Percentiles rank a stretch among this genome's conserved stretches.
phyloP scores from a whole-genome alignment of 371 early-diverging fungal species.

The Mucor circinelloides region DNA sequence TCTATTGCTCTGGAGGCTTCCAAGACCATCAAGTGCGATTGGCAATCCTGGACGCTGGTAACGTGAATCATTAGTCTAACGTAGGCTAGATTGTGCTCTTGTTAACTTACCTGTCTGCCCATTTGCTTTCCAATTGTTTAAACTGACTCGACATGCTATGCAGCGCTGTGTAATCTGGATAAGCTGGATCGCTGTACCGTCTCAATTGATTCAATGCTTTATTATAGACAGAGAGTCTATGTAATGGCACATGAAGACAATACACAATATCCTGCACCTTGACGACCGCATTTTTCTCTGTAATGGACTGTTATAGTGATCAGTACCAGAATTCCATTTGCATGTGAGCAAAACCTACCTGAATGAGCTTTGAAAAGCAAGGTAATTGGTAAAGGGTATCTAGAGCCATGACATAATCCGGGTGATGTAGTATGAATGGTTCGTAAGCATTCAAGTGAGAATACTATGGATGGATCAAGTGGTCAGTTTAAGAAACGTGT shows the following conservation, averaged over 20 bases:
- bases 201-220: slow-evolving; percentile 14
- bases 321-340: neutral
- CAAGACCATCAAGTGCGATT: slow-evolving; percentile 18
- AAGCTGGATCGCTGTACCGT: slow-evolving; percentile 21
- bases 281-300: neutral
- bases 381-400: slow-evolving; percentile 27
- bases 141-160: slow-evolving; percentile 5
- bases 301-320: neutral
- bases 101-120: slow-evolving; percentile 18
- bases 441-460: slow-evolving; percentile 15
- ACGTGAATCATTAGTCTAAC: neutral
- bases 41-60: slow-evolving; percentile 15
- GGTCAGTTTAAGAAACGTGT: neutral
- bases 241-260: slow-evolving; percentile 20
- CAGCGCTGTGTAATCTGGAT: slow-evolving; percentile 28
- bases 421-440: slow-evolving; percentile 18
- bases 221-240: slow-evolving; percentile 9
- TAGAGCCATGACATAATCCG: slow-evolving; percentile 20
- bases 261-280: neutral
- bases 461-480: neutral
- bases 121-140: neutral
- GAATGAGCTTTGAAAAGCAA: slow-evolving; percentile 25
- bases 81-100: neutral
- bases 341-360: slow-evolving; percentile 13
- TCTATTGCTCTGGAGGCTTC: slow-evolving; percentile 23